phyloP scores from a whole-genome alignment of 768 basidiomycete genomes.

The Cytidiella melzeri region DNA sequence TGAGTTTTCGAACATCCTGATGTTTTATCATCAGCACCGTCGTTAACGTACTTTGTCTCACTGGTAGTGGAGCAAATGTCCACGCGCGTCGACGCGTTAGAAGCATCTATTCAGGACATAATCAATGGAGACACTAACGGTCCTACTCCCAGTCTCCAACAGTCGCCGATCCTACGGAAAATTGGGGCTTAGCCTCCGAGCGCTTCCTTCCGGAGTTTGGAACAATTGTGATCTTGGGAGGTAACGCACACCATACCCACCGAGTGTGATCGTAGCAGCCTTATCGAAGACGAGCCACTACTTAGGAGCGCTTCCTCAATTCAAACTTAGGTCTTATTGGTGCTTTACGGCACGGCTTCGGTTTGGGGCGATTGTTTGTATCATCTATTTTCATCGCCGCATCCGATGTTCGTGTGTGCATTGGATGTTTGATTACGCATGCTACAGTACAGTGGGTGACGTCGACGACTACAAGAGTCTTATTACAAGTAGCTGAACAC shows the following conservation, averaged over 20 bases:
- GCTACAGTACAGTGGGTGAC: not conserved
- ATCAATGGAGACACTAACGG: conserved; percentile 65
- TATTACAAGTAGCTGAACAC: not conserved
- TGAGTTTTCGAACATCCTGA: conserved; percentile 31
- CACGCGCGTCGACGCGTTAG: conserved; percentile 80
- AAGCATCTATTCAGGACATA: conserved; percentile 87
- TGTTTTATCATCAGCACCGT: conserved; percentile 2
- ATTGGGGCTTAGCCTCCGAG: conserved; percentile 3
- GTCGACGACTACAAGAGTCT: not conserved
- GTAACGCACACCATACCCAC: not conserved
- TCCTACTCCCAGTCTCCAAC: conserved; percentile 42
- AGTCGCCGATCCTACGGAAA: conserved; percentile 42
- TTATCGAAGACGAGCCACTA: too few relatives aligned
- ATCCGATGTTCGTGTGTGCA: too few relatives aligned
- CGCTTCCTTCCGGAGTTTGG: not conserved
- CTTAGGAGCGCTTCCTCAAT: too few relatives aligned
- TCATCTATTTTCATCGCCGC: too few relatives aligned
- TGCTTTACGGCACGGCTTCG: too few relatives aligned
- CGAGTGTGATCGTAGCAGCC: too few relatives aligned
- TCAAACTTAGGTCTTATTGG: too few relatives aligned
- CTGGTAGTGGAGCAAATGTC: conserved; percentile 88
- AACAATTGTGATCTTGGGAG: not conserved
- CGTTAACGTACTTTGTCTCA: conserved; percentile 7
- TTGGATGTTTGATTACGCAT: too few relatives aligned
- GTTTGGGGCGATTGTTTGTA: too few relatives aligned